Evolutionary conservation across 352 stramenopile species (phyloP).

Genomic region (Lagenidium sp.): DNA sequence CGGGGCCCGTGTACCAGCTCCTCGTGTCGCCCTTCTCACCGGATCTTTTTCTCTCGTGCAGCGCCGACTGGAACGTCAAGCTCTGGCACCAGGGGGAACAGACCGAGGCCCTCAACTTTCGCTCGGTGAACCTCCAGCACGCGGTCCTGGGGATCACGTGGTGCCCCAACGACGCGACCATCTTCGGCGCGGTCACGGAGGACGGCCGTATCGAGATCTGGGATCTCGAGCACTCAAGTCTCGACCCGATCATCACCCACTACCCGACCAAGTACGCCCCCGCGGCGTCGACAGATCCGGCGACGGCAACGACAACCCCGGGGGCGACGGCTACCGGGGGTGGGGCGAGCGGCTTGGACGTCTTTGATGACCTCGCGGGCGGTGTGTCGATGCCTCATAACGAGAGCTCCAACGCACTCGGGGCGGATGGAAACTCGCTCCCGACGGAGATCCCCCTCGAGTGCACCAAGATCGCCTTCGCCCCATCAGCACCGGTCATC

Average conservation of each 20-base stretch:
- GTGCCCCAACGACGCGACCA: constrained; percentile 71
- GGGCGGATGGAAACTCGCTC: neutral
- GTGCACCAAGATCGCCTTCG: constrained; percentile 68
- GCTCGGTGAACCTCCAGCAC: constrained; percentile 65
- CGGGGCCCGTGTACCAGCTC: constrained; percentile 85
- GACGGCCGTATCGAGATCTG: constrained; percentile 90
- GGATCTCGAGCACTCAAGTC: constrained; percentile 75
- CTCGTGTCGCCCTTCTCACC: constrained; percentile 80
- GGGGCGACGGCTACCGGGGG: neutral
- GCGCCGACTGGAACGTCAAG: constrained; percentile 86
- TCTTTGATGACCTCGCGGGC: constrained; percentile 4
- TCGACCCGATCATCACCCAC: constrained; percentile 78
- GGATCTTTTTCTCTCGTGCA: constrained; percentile 84
- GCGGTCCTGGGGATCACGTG: constrained; percentile 82
- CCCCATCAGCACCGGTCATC: constrained; percentile 55
- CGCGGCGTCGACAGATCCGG: constrained; percentile 1
- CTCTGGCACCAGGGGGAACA: constrained; percentile 67
- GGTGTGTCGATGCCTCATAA: neutral
- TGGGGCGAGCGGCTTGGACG: neutral
- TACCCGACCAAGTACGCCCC: constrained; percentile 50
- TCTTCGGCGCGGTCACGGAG: constrained; percentile 82
- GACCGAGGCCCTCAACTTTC: constrained; percentile 56
- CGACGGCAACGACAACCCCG: constrained; percentile 8
- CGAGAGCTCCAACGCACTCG: too few species aligned
- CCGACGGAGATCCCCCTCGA: constrained; percentile 32